These are phyloP conservation scores for Diplodia seriata DNA, from an alignment of 2,329 filamentous ascomycete genomes.

Conservation along the genomic window DNA sequence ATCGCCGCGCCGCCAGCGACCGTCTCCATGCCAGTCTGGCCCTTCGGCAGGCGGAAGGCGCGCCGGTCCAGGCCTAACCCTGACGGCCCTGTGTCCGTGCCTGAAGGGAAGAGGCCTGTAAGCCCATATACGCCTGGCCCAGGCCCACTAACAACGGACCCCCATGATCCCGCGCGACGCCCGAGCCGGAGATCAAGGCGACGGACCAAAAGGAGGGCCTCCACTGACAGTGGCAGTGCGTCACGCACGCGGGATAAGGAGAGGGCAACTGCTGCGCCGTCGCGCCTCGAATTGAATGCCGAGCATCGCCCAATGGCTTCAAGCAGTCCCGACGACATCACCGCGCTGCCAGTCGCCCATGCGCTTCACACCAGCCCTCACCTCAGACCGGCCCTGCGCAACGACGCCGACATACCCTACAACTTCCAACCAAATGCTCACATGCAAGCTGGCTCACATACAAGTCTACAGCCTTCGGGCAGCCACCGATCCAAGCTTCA, in stretches of 20 bases:
- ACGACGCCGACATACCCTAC: constrained; percentile 53
- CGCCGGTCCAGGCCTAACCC: constrained; percentile 27
- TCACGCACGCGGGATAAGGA: constrained; percentile 28
- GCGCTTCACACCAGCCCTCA: constrained; percentile 56
- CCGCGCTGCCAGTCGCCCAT: constrained; percentile 53
- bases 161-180: constrained; percentile 31
- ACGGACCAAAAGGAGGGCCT: constrained; percentile 41
- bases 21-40: constrained; percentile 77
- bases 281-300: constrained; percentile 25
- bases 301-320: constrained; percentile 28
- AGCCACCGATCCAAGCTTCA: constrained; percentile 54
- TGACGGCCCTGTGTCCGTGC: constrained; percentile 55
- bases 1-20: constrained; percentile 26
- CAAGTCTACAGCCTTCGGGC: constrained; percentile 43
- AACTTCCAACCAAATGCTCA: constrained; percentile 47
- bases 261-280: constrained; percentile 20
- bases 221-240: constrained; percentile 29
- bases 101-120: constrained; percentile 55
- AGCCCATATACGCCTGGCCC: constrained; percentile 35
- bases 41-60: constrained; percentile 62
- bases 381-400: constrained; percentile 52
- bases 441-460: constrained; percentile 43
- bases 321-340: constrained; percentile 54
- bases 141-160: constrained; percentile 33
- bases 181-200: constrained; percentile 33